These are phyloP conservation scores for Colletotrichum viniferum DNA, from an alignment of 2,329 filamentous ascomycete species.

Conservation along the genomic window DNA sequence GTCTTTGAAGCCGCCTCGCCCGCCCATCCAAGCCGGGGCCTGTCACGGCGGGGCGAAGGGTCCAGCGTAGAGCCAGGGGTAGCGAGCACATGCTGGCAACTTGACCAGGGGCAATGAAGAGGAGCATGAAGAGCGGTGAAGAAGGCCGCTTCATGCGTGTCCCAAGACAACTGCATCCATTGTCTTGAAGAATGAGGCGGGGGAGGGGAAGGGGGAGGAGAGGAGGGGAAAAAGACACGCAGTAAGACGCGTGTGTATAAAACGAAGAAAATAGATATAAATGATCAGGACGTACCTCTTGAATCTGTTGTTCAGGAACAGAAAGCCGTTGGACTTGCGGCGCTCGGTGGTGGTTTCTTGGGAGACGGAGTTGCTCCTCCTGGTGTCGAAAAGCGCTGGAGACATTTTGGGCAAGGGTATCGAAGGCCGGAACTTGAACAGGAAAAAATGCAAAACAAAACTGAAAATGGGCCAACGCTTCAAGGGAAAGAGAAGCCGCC, in stretches of 20 bases:
- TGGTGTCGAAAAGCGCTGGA: constrained; percentile 14
- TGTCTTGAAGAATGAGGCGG: neutral
- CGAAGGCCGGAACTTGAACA: constrained; percentile 10
- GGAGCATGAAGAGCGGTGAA: constrained; percentile 16
- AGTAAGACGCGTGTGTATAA: neutral
- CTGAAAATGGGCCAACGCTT: neutral
- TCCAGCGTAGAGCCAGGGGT: constrained; percentile 10
- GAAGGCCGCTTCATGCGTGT: neutral
- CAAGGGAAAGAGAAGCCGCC: neutral
- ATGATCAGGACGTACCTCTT: constrained; percentile 6
- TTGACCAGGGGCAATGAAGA: neutral
- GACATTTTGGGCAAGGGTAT: constrained; percentile 16
- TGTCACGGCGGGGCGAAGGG: constrained; percentile 10
- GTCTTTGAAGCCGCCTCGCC: neutral
- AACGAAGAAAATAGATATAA: neutral
- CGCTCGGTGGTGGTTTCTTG: neutral
- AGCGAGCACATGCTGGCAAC: neutral
- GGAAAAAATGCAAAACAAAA: neutral
- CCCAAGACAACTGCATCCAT: neutral
- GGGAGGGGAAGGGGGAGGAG: neutral
- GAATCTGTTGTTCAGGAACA: constrained; percentile 20
- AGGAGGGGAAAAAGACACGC: neutral
- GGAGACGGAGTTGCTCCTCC: neutral
- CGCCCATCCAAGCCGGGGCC: neutral
- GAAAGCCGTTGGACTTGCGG: constrained; percentile 18